Conservation (phyloP, 768 basidiomycete species). For the Paxillus involutus region DNA sequence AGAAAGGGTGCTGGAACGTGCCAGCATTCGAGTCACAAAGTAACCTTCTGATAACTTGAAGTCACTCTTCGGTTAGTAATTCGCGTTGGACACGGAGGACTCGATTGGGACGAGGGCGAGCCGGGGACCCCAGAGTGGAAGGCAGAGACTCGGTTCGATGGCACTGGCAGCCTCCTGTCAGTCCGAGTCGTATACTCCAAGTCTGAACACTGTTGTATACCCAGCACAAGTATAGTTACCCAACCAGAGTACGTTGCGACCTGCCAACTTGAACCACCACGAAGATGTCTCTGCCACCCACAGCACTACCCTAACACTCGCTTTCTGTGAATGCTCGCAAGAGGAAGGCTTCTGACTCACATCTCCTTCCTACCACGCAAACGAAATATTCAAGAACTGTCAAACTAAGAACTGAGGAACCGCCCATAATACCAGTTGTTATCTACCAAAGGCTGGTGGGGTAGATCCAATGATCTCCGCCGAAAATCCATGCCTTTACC, state of each 20-base stretch:
- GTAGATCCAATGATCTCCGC: too few species aligned
- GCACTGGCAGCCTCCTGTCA: too few species aligned
- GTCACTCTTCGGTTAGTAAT: too few species aligned
- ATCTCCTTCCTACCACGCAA: constrained; percentile 46
- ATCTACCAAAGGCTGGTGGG: constrained; percentile 36
- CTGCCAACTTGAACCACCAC: background rate
- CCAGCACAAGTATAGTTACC: background rate
- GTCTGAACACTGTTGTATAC: background rate
- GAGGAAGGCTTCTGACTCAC: constrained; percentile 50
- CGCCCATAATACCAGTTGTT: constrained; percentile 42
- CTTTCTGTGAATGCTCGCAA: constrained; percentile 52
- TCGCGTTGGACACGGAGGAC: too few species aligned
- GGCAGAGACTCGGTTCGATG: too few species aligned
- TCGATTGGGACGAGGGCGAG: too few species aligned
- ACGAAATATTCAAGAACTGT: constrained; percentile 51
- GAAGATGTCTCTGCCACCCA: constrained; percentile 7
- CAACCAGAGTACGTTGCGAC: background rate
- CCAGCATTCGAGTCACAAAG: too few species aligned
- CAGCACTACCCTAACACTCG: constrained; percentile 4
- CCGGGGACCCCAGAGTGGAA: too few species aligned
- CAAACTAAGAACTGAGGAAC: too few species aligned
- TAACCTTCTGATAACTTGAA: too few species aligned
- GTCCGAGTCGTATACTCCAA: background rate
- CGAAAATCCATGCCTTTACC: too few species aligned
- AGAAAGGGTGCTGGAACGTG: too few species aligned